phyloP scores from a whole-genome alignment of 352 stramenopile genomes.

The Globisporangium nodosum region DNA sequence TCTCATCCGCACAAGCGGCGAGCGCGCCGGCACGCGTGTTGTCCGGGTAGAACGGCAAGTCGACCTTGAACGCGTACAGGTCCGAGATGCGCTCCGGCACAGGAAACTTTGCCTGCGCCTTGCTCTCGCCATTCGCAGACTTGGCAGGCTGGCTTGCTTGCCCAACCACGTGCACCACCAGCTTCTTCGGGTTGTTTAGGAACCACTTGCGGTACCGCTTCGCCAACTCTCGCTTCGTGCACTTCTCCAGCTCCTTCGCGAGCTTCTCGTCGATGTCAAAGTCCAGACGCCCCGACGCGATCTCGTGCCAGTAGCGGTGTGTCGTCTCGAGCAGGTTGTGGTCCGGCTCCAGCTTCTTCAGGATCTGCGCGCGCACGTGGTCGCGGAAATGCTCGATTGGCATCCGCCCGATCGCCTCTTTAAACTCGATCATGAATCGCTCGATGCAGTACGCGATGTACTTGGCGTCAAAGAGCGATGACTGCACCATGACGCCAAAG shows the following conservation, averaged over 20 bases:
- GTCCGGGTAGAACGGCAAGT: slow-evolving; percentile 51
- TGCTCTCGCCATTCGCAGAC: slow-evolving; percentile 25
- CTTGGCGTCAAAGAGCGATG: slow-evolving; percentile 59
- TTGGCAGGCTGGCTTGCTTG: slow-evolving; percentile 37
- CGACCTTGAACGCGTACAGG: slow-evolving; percentile 58
- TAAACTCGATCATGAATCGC: slow-evolving; percentile 74
- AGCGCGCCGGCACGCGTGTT: slow-evolving; percentile 27
- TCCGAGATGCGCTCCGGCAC: slow-evolving; percentile 39
- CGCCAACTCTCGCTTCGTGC: slow-evolving; percentile 62
- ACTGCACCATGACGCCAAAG: slow-evolving; percentile 80
- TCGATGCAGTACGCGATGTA: slow-evolving; percentile 69
- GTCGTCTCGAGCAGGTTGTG: slow-evolving; percentile 76
- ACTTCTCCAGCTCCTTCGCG: slow-evolving; percentile 59
- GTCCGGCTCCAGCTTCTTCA: slow-evolving; percentile 77
- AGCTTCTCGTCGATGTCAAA: slow-evolving; percentile 75
- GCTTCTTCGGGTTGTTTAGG: slow-evolving; percentile 54
- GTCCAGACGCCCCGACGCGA: slow-evolving; percentile 56
- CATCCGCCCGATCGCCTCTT: slow-evolving; percentile 67
- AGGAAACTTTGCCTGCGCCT: slow-evolving; percentile 9
- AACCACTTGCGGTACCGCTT: slow-evolving; percentile 61
- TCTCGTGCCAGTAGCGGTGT: slow-evolving; percentile 78
- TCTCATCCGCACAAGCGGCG: slow-evolving; percentile 6
- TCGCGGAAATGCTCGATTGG: slow-evolving; percentile 66
- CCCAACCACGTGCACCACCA: slow-evolving; percentile 60
- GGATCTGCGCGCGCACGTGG: slow-evolving; percentile 71